Evolutionary conservation across 257 asterid genomes (phyloP), one percentile per base, ranked within the genome.

Genomic region (Lycium barbarum): DNA sequence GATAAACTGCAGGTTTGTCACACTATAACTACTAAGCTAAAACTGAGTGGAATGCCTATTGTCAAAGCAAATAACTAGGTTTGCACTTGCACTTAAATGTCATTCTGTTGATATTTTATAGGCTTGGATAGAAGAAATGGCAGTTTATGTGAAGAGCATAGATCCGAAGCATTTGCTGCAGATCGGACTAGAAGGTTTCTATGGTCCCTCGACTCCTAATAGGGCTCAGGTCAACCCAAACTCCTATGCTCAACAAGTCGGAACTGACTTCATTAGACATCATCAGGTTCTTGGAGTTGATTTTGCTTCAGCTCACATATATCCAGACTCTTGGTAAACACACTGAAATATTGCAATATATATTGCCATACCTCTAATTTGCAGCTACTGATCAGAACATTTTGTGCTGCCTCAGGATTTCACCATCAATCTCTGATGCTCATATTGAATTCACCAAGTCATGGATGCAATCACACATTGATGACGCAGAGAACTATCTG

Each of bases 201-300:
- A 94, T 68, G 99, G 98, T 54, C 93, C 89, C 22, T 96, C 99
- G 0, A 94, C 98, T 0, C 99, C 93, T 10, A 89, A 92, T 40
- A 90, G 87, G 90, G 90, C 90, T 87, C 98, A 92, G 33, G 72
- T 89, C 71, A 96, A 96, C 89, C 99, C 99, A 3, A 93, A 91
- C 63, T 86, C 93, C 20, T 92, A 90, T 73, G 93, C 97, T 67
- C 97, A 95, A 81, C 97, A 93, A 88, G 98, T 93, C 10, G 99
- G 99, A 15, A 96, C 98, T 0, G 99, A 96, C 86, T 96, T 96
- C 89, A 93, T 96, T 72, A 95, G 99, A 80, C 94, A 96, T 70
- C 99, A 96, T 87, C 98, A 91, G 89, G 95, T 91, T 93, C 94
- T 94, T 70, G 98, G 99, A 6, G 92, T 96, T 85, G 99, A 96